phyloP scores from a whole-genome alignment of 768 basidiomycete genomes.

The Mrakia blollopis region DNA sequence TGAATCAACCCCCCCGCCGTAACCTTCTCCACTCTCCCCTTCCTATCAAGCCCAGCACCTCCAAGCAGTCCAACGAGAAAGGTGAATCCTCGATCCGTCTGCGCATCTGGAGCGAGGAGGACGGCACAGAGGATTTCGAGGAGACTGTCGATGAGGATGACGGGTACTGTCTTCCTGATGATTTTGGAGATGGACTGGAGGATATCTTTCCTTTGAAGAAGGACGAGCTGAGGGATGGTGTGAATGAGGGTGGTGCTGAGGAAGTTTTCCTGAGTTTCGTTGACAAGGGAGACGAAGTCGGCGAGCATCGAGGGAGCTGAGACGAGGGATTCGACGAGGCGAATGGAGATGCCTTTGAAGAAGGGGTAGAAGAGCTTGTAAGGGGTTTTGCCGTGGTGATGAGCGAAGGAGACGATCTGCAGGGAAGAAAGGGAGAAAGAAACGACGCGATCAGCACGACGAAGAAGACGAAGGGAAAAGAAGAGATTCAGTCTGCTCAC shows the following conservation, averaged over 20 bases:
- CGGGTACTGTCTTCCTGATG: slow-evolving; percentile 49
- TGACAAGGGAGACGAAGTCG: slow-evolving; percentile 29
- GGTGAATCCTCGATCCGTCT: slow-evolving; percentile 57
- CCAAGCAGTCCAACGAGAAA: slow-evolving; percentile 64
- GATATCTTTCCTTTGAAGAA: slow-evolving; percentile 55
- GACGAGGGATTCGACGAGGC: slow-evolving; percentile 46
- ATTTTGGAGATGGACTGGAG: slow-evolving; percentile 61
- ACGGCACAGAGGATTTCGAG: slow-evolving; percentile 62
- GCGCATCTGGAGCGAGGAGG: slow-evolving; percentile 53
- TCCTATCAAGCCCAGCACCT: slow-evolving; percentile 49
- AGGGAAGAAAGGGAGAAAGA: neutral
- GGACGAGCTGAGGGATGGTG: slow-evolving; percentile 67
- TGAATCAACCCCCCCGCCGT: slow-evolving; percentile 45
- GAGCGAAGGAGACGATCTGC: slow-evolving; percentile 60
- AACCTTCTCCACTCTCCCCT: slow-evolving; percentile 10
- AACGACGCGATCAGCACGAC: neutral
- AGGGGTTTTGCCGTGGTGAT: slow-evolving; percentile 56
- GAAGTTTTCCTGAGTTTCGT: slow-evolving; percentile 30
- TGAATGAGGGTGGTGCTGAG: slow-evolving; percentile 54
- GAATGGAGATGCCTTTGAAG: slow-evolving; percentile 61
- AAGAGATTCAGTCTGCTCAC: slow-evolving; percentile 50
- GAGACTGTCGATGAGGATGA: slow-evolving; percentile 56
- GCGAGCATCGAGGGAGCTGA: slow-evolving; percentile 17
- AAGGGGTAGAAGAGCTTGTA: slow-evolving; percentile 68
- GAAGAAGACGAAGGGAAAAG: neutral